Evolutionary conservation across 2,329 filamentous ascomycete species (phyloP).

Genomic region (Lasiodiplodia hormozganensis): DNA sequence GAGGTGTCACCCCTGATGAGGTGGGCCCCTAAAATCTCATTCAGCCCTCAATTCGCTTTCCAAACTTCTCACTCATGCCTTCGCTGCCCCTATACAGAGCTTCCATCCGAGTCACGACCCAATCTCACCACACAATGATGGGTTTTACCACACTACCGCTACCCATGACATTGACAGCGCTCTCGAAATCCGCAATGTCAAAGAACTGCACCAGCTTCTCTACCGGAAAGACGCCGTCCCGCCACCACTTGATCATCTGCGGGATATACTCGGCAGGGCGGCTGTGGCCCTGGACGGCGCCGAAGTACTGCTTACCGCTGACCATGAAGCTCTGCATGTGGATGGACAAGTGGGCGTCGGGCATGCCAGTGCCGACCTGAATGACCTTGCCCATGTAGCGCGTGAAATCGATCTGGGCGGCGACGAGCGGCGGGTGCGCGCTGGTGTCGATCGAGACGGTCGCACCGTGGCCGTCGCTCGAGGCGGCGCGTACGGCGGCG

Average conservation of each 20-base stretch:
- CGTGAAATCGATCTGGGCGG: constrained; percentile 51
- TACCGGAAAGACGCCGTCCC: constrained; percentile 18
- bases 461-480: constrained; percentile 44
- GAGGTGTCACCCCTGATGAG: background rate
- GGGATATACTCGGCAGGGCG: constrained; percentile 36
- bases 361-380: constrained; percentile 55
- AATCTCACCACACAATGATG: constrained; percentile 21
- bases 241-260: constrained; percentile 24
- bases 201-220: constrained; percentile 27
- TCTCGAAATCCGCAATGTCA: constrained; percentile 19
- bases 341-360: constrained; percentile 50
- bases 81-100: no score
- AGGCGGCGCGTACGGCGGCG: constrained; percentile 40
- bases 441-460: constrained; percentile 58
- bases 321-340: constrained; percentile 57
- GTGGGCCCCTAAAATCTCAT: background rate
- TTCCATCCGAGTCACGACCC: no score
- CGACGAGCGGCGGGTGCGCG: constrained; percentile 50
- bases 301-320: constrained; percentile 56
- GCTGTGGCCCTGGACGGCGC: constrained; percentile 55
- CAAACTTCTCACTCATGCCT: background rate
- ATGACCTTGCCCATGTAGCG: constrained; percentile 56
- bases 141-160: constrained; percentile 26
- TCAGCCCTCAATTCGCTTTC: no score
- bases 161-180: constrained; percentile 17